A percentile compares a stretch with the other conserved stretches of the same genome.
Evolutionary conservation across 306 rosid species (phyloP).

Genomic region (Vachellia pachyceras): DNA sequence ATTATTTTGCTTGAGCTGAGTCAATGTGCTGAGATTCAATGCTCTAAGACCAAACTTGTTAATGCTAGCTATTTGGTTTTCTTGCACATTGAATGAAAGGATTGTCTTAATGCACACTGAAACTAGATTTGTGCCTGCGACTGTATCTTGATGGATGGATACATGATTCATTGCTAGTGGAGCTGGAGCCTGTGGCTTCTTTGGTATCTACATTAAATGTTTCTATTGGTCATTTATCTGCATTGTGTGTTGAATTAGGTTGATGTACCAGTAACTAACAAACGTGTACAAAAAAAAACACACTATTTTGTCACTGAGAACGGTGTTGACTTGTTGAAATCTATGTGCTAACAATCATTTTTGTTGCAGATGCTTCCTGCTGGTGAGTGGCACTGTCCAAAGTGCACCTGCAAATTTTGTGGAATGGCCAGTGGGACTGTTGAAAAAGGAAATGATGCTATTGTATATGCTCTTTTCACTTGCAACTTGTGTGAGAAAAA

Average conservation of each 20-base stretch:
- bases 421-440: constrained; percentile 56
- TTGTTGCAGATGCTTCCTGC: not conserved
- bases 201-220: not conserved
- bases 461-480: constrained; percentile 43
- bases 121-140: not conserved
- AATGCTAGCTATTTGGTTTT: not conserved
- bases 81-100: not conserved
- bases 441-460: constrained; percentile 46
- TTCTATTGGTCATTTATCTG: not conserved
- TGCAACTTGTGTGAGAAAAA: constrained; percentile 90
- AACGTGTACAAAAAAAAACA: not conserved
- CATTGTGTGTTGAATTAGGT: not conserved
- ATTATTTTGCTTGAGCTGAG: not conserved
- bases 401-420: constrained; percentile 91
- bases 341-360: not conserved
- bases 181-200: not conserved
- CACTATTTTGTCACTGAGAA: not conserved
- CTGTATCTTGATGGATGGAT: not conserved
- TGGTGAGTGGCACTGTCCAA: constrained; percentile 91
- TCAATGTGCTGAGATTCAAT: not conserved
- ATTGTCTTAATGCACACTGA: not conserved
- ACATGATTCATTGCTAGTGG: not conserved
- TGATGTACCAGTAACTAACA: not conserved
- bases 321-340: not conserved
- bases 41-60: not conserved